These are phyloP conservation scores for Phaeosphaeria sp. DNA, from an alignment of 2,329 filamentous ascomycete species.

Conservation along the genomic window DNA sequence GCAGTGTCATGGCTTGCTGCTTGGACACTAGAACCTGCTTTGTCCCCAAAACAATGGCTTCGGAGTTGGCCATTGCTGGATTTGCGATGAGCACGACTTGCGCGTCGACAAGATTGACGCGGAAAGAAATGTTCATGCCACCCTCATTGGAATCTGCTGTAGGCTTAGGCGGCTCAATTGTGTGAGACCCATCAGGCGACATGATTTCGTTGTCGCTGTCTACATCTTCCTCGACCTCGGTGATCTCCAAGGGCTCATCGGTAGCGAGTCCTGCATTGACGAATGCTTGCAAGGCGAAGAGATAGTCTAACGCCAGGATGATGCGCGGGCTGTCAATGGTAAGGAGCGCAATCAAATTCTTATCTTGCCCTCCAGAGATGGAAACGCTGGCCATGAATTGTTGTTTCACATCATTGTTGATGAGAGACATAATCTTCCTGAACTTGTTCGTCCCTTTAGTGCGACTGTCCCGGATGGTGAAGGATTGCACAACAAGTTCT, in stretches of 20 bases:
- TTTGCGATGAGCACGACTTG: constrained; percentile 97
- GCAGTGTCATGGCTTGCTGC: constrained; percentile 91
- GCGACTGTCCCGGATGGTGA: constrained; percentile 94
- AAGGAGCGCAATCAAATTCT: constrained; percentile 85
- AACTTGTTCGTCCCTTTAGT: constrained; percentile 91
- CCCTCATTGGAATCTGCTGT: constrained; percentile 40
- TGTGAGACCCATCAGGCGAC: constrained; percentile 40
- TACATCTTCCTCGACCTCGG: constrained; percentile 61
- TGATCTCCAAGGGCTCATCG: constrained; percentile 64
- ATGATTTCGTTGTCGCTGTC: constrained; percentile 47
- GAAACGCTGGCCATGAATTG: constrained; percentile 98
- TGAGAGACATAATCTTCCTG: constrained; percentile 96
- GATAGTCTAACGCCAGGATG: constrained; percentile 94
- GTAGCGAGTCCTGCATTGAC: constrained; percentile 70
- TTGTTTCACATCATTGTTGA: constrained; percentile 88
- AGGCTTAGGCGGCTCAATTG: constrained; percentile 21
- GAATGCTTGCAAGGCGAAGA: constrained; percentile 88
- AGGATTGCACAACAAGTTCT: constrained; percentile 90
- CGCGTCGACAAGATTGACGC: constrained; percentile 92
- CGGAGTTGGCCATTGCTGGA: constrained; percentile 84
- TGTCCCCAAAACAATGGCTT: constrained; percentile 93
- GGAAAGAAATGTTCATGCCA: constrained; percentile 80
- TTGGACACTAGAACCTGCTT: constrained; percentile 93
- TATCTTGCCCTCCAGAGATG: constrained; percentile 83
- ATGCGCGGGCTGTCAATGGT: constrained; percentile 94